Evolutionary conservation across 139 green algal genomes (phyloP).

Genomic region (Raphidocelis subcapitata): DNA sequence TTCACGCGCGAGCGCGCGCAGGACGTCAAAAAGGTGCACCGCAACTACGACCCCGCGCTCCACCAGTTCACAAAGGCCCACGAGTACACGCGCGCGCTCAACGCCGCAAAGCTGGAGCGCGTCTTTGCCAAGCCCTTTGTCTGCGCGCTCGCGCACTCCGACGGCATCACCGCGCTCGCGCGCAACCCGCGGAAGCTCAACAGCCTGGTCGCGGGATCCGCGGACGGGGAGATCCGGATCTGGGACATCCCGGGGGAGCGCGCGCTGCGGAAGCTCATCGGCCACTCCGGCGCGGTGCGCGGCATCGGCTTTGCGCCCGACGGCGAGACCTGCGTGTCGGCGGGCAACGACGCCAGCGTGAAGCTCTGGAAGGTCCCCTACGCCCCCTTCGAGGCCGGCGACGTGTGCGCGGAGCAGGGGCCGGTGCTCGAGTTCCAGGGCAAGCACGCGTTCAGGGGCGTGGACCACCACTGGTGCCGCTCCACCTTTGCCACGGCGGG

Average conservation of each 20-base stretch:
- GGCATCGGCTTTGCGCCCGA: constrained; percentile 80
- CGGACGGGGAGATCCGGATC: constrained; percentile 75
- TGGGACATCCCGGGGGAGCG: constrained; percentile 86
- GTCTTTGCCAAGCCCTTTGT: constrained; percentile 98
- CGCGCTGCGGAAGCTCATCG: constrained; percentile 68
- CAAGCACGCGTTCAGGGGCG: constrained; percentile 62
- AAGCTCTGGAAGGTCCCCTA: constrained; percentile 67
- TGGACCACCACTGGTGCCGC: constrained; percentile 86
- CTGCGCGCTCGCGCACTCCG: constrained; percentile 81
- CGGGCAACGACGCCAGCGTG: constrained; percentile 83
- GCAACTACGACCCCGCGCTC: constrained; percentile 90
- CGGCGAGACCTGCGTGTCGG: constrained; percentile 78
- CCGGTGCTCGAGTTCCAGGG: constrained; percentile 75
- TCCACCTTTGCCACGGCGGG: constrained; percentile 86
- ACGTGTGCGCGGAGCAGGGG: constrained; percentile 50
- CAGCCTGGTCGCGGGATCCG: constrained; percentile 67
- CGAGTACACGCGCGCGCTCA: constrained; percentile 92
- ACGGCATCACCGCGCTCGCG: constrained; percentile 87
- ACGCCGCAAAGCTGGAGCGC: constrained; percentile 90
- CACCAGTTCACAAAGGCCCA: constrained; percentile 85
- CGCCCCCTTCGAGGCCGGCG: constrained; percentile 69
- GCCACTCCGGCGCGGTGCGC: constrained; percentile 73
- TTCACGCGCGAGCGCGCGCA: constrained; percentile 75
- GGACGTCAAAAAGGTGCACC: constrained; percentile 84
- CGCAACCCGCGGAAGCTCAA: constrained; percentile 80